Evolutionary conservation across 148 eudicot species (phyloP).

Genomic region (Dianthus caryophyllus): DNA sequence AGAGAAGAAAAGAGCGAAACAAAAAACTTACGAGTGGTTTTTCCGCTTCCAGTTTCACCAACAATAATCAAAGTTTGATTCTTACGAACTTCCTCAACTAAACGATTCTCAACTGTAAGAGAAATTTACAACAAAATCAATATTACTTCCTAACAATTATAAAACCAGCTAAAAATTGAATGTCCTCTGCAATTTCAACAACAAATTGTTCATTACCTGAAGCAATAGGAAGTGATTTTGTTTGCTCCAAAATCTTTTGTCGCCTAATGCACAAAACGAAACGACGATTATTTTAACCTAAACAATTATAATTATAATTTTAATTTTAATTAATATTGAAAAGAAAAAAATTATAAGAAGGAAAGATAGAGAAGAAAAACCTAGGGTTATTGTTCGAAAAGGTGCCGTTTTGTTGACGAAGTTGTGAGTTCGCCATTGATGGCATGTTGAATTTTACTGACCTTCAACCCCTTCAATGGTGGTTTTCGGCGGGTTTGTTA

Average conservation of each 20-base stretch:
- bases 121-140: slow-evolving; percentile 1
- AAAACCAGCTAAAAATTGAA: background rate
- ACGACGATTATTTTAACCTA: background rate
- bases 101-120: slow-evolving; percentile 64
- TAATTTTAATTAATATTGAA: too few relatives aligned
- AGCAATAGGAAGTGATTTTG: slow-evolving; percentile 74
- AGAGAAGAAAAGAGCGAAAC: background rate
- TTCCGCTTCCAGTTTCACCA: slow-evolving; percentile 99
- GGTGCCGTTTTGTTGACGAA: slow-evolving; percentile 16
- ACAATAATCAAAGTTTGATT: slow-evolving; percentile 73
- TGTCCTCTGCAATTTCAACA: background rate
- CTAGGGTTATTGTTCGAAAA: slow-evolving; percentile 19
- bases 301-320: background rate
- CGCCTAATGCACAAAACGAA: slow-evolving; percentile 31
- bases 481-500: too few relatives aligned
- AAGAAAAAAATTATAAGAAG: too few relatives aligned
- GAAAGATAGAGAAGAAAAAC: slow-evolving; percentile 1
- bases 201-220: slow-evolving; percentile 59
- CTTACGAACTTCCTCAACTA: slow-evolving; percentile 67
- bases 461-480: background rate
- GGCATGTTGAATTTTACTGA: slow-evolving; percentile 27
- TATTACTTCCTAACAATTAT: background rate
- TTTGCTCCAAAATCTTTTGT: slow-evolving; percentile 50
- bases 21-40: slow-evolving; percentile 86
- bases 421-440: slow-evolving; percentile 33